Evolutionary conservation across 1,284 basidiomycete genomes (phyloP), one percentile per base, ranked within the genome.

Genomic region (Takashimella koratensis): DNA sequence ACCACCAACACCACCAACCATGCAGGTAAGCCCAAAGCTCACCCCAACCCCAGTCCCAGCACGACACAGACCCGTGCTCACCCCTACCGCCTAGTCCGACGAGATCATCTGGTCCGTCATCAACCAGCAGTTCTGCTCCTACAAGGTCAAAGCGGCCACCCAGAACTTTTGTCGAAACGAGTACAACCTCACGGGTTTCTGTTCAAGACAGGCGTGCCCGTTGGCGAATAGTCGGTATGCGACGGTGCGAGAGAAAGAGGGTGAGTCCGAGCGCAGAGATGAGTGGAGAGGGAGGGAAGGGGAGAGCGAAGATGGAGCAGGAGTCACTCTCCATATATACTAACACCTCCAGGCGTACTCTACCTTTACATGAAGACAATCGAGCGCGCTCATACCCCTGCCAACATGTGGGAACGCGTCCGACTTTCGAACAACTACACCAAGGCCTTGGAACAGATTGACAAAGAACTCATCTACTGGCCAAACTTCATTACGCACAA

Each of bases 341-440:
- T 43, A 10, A 43, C 22, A 21, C 16, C 10, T 40, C 11, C 50
- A 93, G 94, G 94, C 43, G 79, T 87, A 1, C 76, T 98, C 22
- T 98, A 96, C 74, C 84, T 99, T n/a, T 98, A 91, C 73, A 84
- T 97, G 71, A 99, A 99, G 79, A 98, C 95, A 4, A 93, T 96
- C 58, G 96, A 99, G 76, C 84, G 96, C 53, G 93, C 95, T 11
- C 95, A 98, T 75, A 86, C 88, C 25, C 96, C 96, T 20, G 88
- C 90, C 36, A 85, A 89, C 66, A 92, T 97, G 89, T 98, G 96
- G 96, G 95, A 99, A 80, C 82, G 86, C 53, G 87, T 98, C 76
- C 88, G 86, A 67, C 82, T 98, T 12, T 93, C 90, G 19, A 92
- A 88, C 71, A 95, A 94, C 77, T 98, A 98, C 77, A 82, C 88